Base-by-base conservation (phyloP, 129 eudicot species). In the Oenanthe sinensis region DNA sequence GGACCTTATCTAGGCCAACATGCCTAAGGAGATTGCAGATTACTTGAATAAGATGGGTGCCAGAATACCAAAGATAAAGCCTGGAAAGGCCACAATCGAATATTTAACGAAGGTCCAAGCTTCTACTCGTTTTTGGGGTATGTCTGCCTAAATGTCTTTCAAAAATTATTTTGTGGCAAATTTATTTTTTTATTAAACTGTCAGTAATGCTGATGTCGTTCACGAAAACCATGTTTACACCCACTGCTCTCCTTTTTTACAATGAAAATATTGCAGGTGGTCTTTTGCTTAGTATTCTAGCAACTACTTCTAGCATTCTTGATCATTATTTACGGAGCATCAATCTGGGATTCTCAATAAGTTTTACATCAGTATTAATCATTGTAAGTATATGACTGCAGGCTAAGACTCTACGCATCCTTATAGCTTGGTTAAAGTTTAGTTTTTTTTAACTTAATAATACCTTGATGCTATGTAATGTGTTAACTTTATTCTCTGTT, bases 91-190 rank as follows among this genome's bases (percentile, higher is more conserved):
- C 68, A 95, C 99, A 20, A 84, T 95, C 12, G 94, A 90, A 74
- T 95, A 91, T 86, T 80, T 95, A 82, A 86, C 95, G 11, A 88
- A 92, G 83, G 89, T 95, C 74, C 99, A 95, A 81, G 97, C 96
- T 79, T 95, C 99, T 86, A 95, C 99, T 11, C 99, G 99, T 73
- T 92, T 95, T 82, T 95, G 99, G 99, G 99, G 99, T 95, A 88
- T 69, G 50, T 75, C 44, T 78, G 13, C 50, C 77, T 74, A 77
- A 77, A 26, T 0, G 74, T 77, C 47, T 74, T 30, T 28, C 39
- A 42, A 42, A 67, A 58, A 4, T 46, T 67, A 58, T 63, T 30
- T 79, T 26, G 17, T 69, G 6, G 36, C 12, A 43, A 72, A 17
- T 40, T 14, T 62, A 17, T 60, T 14, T 36, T 13, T 4, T 67